phyloP scores from a whole-genome alignment of 768 basidiomycete genomes.

The Paxillus rubicundulus region DNA sequence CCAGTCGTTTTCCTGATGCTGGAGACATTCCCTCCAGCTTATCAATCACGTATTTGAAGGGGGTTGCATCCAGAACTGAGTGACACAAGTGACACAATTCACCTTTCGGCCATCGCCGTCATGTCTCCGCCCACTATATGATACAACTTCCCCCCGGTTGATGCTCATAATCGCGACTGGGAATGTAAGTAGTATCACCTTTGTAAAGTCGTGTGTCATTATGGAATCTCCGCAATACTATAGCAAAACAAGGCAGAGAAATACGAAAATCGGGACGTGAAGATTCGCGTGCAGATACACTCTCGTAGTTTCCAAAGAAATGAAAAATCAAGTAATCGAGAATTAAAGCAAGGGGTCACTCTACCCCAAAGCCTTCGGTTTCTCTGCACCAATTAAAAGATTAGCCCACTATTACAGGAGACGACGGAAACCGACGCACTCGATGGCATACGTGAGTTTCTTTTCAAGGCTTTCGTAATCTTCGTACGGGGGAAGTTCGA shows the following conservation, averaged over 20 bases:
- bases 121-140: too few relatives aligned
- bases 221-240: too few relatives aligned
- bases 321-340: conserved; percentile 6
- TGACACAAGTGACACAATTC: too few relatives aligned
- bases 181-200: too few relatives aligned
- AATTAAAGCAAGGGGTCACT: conserved; percentile 32
- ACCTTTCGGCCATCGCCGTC: too few relatives aligned
- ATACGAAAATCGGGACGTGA: background rate
- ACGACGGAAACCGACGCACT: conserved; percentile 45
- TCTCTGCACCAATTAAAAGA: conserved; percentile 43
- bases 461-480: conserved; percentile 85
- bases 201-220: too few relatives aligned
- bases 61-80: too few relatives aligned
- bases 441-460: conserved; percentile 81
- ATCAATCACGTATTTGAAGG: too few relatives aligned
- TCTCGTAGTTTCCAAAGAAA: background rate
- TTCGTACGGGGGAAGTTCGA: conserved; percentile 87
- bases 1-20: too few relatives aligned
- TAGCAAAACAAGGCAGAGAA: background rate
- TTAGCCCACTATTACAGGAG: conserved; percentile 5
- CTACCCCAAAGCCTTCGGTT: conserved; percentile 74
- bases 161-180: too few relatives aligned
- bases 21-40: too few relatives aligned
- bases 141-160: too few relatives aligned
- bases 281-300: conserved; percentile 17